These are phyloP conservation scores for Rosa multiflora DNA, from an alignment of 306 rosid species.

Conservation along the genomic window DNA sequence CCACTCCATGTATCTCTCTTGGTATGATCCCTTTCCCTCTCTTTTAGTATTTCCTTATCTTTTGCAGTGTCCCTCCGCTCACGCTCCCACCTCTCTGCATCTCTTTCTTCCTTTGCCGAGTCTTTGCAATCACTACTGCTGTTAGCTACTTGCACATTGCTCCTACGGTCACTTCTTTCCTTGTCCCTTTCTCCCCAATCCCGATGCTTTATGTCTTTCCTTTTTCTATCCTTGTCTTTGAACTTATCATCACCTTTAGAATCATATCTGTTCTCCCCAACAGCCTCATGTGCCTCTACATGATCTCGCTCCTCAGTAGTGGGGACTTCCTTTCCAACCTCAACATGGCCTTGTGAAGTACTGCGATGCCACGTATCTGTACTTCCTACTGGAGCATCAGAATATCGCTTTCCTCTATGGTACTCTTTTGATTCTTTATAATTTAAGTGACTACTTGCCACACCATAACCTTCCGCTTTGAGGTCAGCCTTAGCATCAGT, in stretches of 20 bases:
- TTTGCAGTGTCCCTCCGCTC: slow-evolving; percentile 70
- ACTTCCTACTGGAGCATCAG: slow-evolving; percentile 54
- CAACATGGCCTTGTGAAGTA: slow-evolving; percentile 49
- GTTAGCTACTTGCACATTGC: slow-evolving; percentile 51
- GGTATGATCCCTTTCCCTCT: slow-evolving; percentile 64
- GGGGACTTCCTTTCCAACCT: slow-evolving; percentile 59
- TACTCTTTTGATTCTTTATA: slow-evolving; percentile 84
- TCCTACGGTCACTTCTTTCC: slow-evolving; percentile 78
- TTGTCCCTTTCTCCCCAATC: slow-evolving; percentile 91
- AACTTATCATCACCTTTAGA: slow-evolving; percentile 77
- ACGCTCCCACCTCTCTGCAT: slow-evolving; percentile 68
- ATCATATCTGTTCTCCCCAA: slow-evolving; percentile 80
- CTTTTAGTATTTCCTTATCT: slow-evolving; percentile 68
- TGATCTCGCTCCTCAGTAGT: slow-evolving; percentile 56
- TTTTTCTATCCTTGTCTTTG: slow-evolving; percentile 82
- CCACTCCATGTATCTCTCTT: slow-evolving; percentile 72
- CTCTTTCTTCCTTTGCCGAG: slow-evolving; percentile 70
- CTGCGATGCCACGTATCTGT: slow-evolving; percentile 63
- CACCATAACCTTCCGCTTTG: slow-evolving; percentile 52
- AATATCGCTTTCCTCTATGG: slow-evolving; percentile 67
- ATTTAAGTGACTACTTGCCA: slow-evolving; percentile 48
- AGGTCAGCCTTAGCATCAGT: slow-evolving; percentile 58
- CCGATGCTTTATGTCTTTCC: slow-evolving; percentile 73
- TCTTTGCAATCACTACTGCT: slow-evolving; percentile 63
- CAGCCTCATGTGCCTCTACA: slow-evolving; percentile 68